Base-by-base conservation (phyloP, 148 eudicot species). In the Hydrangea macrophylla region DNA sequence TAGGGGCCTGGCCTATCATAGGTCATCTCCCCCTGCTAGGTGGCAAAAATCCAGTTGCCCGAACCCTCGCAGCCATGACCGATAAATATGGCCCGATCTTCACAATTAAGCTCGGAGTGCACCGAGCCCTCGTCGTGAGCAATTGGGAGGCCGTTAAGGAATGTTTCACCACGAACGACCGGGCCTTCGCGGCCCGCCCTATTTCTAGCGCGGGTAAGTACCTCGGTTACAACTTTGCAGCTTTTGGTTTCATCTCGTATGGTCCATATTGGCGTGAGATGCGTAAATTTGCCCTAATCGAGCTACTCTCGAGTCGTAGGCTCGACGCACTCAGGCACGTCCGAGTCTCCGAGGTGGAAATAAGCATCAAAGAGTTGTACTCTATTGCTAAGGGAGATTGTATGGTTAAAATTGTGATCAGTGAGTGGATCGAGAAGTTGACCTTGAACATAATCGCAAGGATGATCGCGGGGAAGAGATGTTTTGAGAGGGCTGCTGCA, bases 121-220 rank as follows among this genome's bases (percentile, higher is more conserved):
- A 27, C 55, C 22, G 1, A 0, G 67, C 18, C 0, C 13, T 64
- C 8, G 55, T 64, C 23, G 37, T 64, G 25, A 64, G 67, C 45
- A 44, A 36, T 13, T 44, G 67, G 67, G 67, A 64, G 2, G 55
- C 35, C 2, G 55, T 28, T 5, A 64, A 64, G 35, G 67, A 64
- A 7, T 64, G 67, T 24, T 64, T 64, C 67, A 64, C 67, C 24
- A 20, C 55, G 9, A 42, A 44, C 11, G 67, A 64, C 36, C 42
- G 6, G 9, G 17, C 55, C 23, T 44, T 64, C 7, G 67, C 55
- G 3, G 2, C 35, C 0, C 54, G 67, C 23, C 67, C 67, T 0
- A 2, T 1, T 1, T 15, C 37, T 0, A 27, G 18, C 11, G 13
- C 24, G 0, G 55, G 20, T 6, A 64, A 64, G 67, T 27, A 64